Conservation (phyloP, 2,329 filamentous ascomycete genomes). For the Madurella fahalii region DNA sequence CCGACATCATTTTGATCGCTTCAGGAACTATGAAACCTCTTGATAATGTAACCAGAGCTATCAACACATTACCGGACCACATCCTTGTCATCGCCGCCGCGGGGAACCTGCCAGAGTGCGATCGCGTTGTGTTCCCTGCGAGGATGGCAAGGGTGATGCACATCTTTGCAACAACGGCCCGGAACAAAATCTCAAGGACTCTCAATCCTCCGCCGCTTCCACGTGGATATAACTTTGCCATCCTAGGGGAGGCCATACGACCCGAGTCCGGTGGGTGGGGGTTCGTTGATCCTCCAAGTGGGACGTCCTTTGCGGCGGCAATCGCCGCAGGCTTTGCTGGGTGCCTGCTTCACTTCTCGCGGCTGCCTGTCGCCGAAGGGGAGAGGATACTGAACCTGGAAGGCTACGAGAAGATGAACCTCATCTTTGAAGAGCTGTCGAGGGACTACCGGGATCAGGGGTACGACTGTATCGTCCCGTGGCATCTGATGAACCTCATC, state of each 20-base stretch:
- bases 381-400: conserved; percentile 2
- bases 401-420: not conserved
- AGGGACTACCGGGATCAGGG: conserved; percentile 5
- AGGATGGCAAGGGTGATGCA: conserved; percentile 1
- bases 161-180: conserved; percentile 1
- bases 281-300: not conserved
- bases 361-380: conserved; percentile 1
- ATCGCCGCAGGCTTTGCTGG: conserved; percentile 12
- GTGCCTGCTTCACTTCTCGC: conserved; percentile 10
- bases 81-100: conserved; percentile 6
- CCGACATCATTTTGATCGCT: conserved; percentile 9
- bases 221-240: conserved; percentile 14
- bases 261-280: not conserved
- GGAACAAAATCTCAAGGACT: not conserved
- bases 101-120: not conserved
- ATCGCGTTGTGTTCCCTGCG: conserved; percentile 1
- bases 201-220: not conserved
- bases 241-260: conserved; percentile 9
- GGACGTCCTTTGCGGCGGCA: conserved; percentile 10
- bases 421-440: conserved; percentile 8
- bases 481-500: conserved; percentile 2
- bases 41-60: not conserved
- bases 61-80: not conserved
- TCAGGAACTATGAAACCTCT: not conserved
- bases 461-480: conserved; percentile 12